phyloP scores from a whole-genome alignment of 257 asterid species.

The Misopates orontium region DNA sequence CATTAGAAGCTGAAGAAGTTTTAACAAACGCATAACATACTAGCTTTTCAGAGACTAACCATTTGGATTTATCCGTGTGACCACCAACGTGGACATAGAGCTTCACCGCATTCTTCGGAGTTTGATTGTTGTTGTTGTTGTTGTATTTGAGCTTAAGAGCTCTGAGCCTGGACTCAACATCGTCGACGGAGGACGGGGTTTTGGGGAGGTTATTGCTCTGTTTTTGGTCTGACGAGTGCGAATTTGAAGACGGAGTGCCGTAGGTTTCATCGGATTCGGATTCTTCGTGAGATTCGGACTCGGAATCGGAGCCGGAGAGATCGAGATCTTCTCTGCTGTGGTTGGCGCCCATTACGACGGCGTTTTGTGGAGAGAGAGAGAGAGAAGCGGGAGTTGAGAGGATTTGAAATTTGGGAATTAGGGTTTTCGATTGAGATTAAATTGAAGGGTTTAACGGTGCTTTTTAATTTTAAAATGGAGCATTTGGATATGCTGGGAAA shows the following conservation, averaged over 20 bases:
- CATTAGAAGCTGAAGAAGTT: conserved; percentile 33
- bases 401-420: not conserved
- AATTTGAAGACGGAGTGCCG: conserved; percentile 64
- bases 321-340: conserved; percentile 76
- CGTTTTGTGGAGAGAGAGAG: not conserved
- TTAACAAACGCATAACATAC: conserved; percentile 58
- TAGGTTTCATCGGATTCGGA: conserved; percentile 45
- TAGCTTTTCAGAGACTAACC: conserved; percentile 70
- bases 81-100: conserved; percentile 63
- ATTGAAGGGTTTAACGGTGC: too few relatives aligned
- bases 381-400: not conserved
- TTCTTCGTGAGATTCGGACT: conserved; percentile 53
- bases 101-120: conserved; percentile 61
- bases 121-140: not conserved
- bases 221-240: conserved; percentile 19
- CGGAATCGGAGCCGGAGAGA: conserved; percentile 59
- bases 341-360: conserved; percentile 71
- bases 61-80: conserved; percentile 56
- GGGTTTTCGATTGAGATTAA: not conserved
- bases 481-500: not conserved
- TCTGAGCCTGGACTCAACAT: conserved; percentile 71
- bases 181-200: conserved; percentile 77
- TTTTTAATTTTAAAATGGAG: too few relatives aligned
- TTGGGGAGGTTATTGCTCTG: conserved; percentile 28
- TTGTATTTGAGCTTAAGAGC: conserved; percentile 84